phyloP scores from a whole-genome alignment of 805 yeast genomes.

The Candida quercuum region DNA sequence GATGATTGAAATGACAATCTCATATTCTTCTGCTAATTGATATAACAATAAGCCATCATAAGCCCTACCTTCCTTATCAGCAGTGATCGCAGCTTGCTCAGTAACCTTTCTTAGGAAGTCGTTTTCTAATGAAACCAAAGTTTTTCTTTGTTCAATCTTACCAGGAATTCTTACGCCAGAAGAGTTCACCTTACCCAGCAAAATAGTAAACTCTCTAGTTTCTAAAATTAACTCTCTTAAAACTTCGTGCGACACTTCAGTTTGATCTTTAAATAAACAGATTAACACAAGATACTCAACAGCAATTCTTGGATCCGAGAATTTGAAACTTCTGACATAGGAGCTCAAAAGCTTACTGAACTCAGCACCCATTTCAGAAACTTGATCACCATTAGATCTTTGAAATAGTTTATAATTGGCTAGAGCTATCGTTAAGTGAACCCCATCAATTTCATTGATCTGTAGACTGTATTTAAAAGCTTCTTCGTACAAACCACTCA shows the following conservation, averaged over 20 bases:
- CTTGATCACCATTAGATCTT: slow-evolving; percentile 32
- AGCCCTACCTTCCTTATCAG: slow-evolving; percentile 87
- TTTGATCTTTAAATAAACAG: slow-evolving; percentile 47
- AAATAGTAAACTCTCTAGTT: slow-evolving; percentile 74
- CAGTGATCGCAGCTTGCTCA: slow-evolving; percentile 77
- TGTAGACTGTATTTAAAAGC: slow-evolving; percentile 64
- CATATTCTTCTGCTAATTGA: slow-evolving; percentile 84
- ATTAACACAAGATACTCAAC: slow-evolving; percentile 81
- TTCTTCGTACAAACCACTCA: slow-evolving; percentile 76
- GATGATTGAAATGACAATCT: slow-evolving; percentile 69
- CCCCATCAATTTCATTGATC: slow-evolving; percentile 76
- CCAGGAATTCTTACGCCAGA: slow-evolving; percentile 82
- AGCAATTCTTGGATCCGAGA: slow-evolving; percentile 84
- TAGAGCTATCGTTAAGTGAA: slow-evolving; percentile 81
- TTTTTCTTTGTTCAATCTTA: slow-evolving; percentile 71
- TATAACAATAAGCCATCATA: slow-evolving; percentile 82
- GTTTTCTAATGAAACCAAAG: slow-evolving; percentile 54
- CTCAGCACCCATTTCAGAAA: slow-evolving; percentile 30
- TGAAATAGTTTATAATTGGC: slow-evolving; percentile 67
- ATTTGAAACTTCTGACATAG: slow-evolving; percentile 77
- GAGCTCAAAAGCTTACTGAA: slow-evolving; percentile 69
- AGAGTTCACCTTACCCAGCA: slow-evolving; percentile 78
- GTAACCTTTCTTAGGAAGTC: slow-evolving; percentile 67
- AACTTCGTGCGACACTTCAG: slow-evolving; percentile 65
- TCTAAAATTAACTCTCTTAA: slow-evolving; percentile 79